These are phyloP conservation scores for Lophium mytilinum DNA, from an alignment of 495 filamentous ascomycete species.

Conservation along the genomic window DNA sequence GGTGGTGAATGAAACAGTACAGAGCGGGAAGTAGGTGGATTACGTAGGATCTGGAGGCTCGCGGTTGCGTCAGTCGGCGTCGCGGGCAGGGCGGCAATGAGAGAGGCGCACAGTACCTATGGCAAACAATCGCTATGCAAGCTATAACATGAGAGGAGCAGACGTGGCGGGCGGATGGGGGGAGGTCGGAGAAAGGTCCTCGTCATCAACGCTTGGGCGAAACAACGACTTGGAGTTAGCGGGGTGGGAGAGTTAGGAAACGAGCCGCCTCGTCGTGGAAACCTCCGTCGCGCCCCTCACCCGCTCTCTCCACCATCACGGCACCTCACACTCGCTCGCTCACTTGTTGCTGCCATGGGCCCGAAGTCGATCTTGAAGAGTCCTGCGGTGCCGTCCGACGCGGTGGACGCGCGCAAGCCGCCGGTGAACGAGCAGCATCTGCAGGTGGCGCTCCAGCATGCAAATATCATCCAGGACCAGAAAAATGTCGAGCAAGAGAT, in stretches of 20 bases:
- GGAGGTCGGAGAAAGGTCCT: not conserved
- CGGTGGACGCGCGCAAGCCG: slow-evolving; percentile 33
- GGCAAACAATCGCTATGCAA: not conserved
- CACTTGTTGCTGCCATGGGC: slow-evolving; percentile 6
- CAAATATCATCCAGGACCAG: slow-evolving; percentile 65
- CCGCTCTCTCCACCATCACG: not conserved
- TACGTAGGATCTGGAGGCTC: slow-evolving; percentile 2
- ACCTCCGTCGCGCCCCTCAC: not conserved
- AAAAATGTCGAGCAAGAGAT: slow-evolving; percentile 66
- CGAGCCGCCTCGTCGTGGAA: not conserved
- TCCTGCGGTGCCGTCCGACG: slow-evolving; percentile 28
- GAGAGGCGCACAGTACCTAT: not conserved
- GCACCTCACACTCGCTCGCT: not conserved
- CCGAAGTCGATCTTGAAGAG: slow-evolving; percentile 54
- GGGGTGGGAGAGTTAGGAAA: not conserved
- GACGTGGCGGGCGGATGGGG: not conserved
- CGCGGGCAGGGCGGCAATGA: not conserved
- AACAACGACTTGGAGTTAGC: not conserved
- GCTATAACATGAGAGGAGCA: not conserved
- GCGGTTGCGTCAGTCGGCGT: not conserved
- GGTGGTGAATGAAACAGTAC: not conserved
- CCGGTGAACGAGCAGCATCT: slow-evolving; percentile 46
- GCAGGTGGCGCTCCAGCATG: slow-evolving; percentile 68
- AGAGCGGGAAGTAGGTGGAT: not conserved
- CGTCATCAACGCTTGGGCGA: not conserved